A percentile compares a stretch with the other conserved stretches of the same genome.
Evolutionary conservation across 129 eudicot species (phyloP).

Genomic region (Artemisia argyi): DNA sequence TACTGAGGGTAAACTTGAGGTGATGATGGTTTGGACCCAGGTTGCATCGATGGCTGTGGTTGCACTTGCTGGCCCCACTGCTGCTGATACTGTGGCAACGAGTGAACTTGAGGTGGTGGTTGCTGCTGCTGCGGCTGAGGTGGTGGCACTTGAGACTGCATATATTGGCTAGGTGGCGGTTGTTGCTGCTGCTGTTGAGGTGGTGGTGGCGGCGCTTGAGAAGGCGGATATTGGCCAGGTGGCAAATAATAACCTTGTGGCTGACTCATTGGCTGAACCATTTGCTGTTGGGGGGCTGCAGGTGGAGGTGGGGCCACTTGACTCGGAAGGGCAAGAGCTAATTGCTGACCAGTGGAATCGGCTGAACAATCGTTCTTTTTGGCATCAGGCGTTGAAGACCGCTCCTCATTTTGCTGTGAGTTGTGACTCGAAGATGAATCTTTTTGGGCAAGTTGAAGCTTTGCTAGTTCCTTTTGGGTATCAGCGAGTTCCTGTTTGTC

Average conservation of each 20-base stretch:
- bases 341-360: constrained; percentile 55
- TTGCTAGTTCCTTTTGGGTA: constrained; percentile 87
- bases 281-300: constrained; percentile 34
- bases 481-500: constrained; percentile 97
- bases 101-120: constrained; percentile 27
- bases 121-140: constrained; percentile 35
- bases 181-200: constrained; percentile 7
- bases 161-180: background rate
- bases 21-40: constrained; percentile 43
- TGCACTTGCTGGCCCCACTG: constrained; percentile 64
- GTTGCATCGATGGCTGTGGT: constrained; percentile 51
- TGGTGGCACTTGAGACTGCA: constrained; percentile 40
- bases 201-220: constrained; percentile 25
- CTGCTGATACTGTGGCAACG: constrained; percentile 44
- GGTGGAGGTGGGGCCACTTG: constrained; percentile 59
- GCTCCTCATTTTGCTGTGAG: constrained; percentile 55
- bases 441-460: constrained; percentile 81
- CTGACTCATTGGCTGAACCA: constrained; percentile 25
- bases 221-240: constrained; percentile 46
- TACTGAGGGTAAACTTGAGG: constrained; percentile 60
- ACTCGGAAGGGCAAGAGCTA: constrained; percentile 80
- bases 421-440: constrained; percentile 51
- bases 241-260: constrained; percentile 57
- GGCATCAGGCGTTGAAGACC: constrained; percentile 40
- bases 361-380: constrained; percentile 48